Base-by-base conservation (phyloP, 2,329 filamentous ascomycete species). In the Aciculosporium take region DNA sequence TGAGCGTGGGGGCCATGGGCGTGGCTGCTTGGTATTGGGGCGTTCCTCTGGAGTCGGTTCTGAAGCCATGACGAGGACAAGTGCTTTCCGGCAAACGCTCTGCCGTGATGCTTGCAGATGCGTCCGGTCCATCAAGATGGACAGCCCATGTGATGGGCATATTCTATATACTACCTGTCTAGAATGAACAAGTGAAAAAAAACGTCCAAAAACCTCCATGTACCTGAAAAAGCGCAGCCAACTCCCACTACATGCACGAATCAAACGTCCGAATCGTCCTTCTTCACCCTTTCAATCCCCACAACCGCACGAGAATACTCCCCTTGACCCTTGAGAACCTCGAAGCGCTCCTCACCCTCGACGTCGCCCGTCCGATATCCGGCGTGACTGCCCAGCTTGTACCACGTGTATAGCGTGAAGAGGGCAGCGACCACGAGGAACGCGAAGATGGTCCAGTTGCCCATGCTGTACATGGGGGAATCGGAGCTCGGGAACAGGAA, bases 1-100 rank as follows among this genome's bases (percentile, higher is more conserved):
- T 94, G 74, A 94, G 84, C 56, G 49, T 87, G 15, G 75, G 80
- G 4, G 83, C 79, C 4, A 93, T 96, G 76, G 66, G 64, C 0
- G 61, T 75, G 27, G 77, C 73, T 24, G 63, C 68, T 34, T 76
- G 69, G 72, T 69, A 72, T 45, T 81, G 77, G 76, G 66, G 61
- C 4, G 53, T 79, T 20, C 69, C 74, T 6, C 53, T 76, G 12
- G 51, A 60, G 41, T 65, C 56, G 9, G 29, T 45, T 7, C n/a
- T 40, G 33, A 37, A 37, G 25, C 31, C 24, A 4, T 44, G 36
- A 31, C 23, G 27, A 23, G 7, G 20, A 23, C 3, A 21, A 10
- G 28, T 4, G 27, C 18, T 12, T 15, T 18, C n/a, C 13, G 15
- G 15, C 29, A 31, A 31, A 10, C 24, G n/a, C n/a, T n/a, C n/a